Base-by-base conservation (phyloP, 495 filamentous ascomycete species). In the Hypoxylon subgilvum region DNA sequence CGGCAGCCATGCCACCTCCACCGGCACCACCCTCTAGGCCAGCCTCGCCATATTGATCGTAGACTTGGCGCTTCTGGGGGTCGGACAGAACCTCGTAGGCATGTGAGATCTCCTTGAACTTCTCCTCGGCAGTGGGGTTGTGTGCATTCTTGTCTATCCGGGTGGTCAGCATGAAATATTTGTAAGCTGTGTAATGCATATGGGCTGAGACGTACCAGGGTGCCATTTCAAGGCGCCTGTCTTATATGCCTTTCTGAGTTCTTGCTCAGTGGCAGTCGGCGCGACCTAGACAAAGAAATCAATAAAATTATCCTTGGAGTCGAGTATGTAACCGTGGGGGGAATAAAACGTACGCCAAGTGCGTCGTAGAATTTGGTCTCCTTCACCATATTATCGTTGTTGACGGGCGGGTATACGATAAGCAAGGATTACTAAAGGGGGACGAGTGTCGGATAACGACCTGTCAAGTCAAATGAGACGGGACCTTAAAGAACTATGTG, bases 21-120 rank as follows among this genome's bases (percentile, higher is more conserved):
- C 75, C 89, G 46, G 87, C 92, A 61, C 91, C 92, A 57, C 88
- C 86, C 75, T 96, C 91, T 19, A 99, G 82, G 48, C 94, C 94
- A 63, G 95, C 92, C 76, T 97, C 91, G 64, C 94, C 94, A 86
- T 93, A 96, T 66, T 96, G 91, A 69, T 99, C 94, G 73, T 99
- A 99, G 52, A 97, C 67, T 57, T 82, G 72, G 59, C 94, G 89
- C 80, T 96, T 97, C 74, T 97, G 85, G 19, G 89, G 74, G 65
- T 99, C 95, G 53, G 88, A 92, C 16, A 99, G 85, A 59, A 90
- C 83, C 76, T 99, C 95, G 73, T 97, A 97, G 25, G 94, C 94
- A 61, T 92, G 87, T 47, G 90, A 95, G 41, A 97, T 82, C 67
- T 97, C 93, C 78, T 97, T 97, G 85, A 99, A 97, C 73, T 96